Evolutionary conservation across 2,329 filamentous ascomycete species (phyloP).

Genomic region (Aspergillus ochraceus): DNA sequence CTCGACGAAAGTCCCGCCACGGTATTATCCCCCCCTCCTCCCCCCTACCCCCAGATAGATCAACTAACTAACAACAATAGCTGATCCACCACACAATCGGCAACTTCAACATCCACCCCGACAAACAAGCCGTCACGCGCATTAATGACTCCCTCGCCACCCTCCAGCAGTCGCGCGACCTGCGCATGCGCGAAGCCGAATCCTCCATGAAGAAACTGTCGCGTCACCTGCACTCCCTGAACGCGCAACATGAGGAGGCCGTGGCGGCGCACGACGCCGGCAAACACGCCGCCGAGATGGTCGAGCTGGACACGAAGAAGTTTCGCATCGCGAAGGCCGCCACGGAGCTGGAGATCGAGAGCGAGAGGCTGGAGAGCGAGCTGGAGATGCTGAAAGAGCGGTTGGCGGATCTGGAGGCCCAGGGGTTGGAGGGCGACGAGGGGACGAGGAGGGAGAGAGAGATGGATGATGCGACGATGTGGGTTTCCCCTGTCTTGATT

Average conservation of each 20-base stretch:
- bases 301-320: constrained; percentile 86
- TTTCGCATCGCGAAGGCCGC: constrained; percentile 93
- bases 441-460: constrained; percentile 52
- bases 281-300: constrained; percentile 79
- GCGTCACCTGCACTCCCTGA: constrained; percentile 72
- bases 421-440: constrained; percentile 76
- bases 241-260: constrained; percentile 75
- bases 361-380: constrained; percentile 83
- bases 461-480: constrained; percentile 52
- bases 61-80: constrained; percentile 45
- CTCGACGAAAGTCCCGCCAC: constrained; percentile 90
- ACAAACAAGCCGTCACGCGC: constrained; percentile 79
- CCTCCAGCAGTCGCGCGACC: constrained; percentile 78
- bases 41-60: neutral
- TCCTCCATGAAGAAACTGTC: constrained; percentile 68
- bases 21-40: constrained; percentile 54
- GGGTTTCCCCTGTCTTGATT: neutral
- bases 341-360: constrained; percentile 86
- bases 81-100: constrained; percentile 87
- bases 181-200: constrained; percentile 72
- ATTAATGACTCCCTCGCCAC: constrained; percentile 80
- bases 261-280: constrained; percentile 72
- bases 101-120: constrained; percentile 92
- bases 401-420: constrained; percentile 78
- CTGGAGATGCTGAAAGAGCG: constrained; percentile 71